Evolutionary conservation across 73 alveolate genomes (phyloP).

Genomic region (Diophrys sp.): DNA sequence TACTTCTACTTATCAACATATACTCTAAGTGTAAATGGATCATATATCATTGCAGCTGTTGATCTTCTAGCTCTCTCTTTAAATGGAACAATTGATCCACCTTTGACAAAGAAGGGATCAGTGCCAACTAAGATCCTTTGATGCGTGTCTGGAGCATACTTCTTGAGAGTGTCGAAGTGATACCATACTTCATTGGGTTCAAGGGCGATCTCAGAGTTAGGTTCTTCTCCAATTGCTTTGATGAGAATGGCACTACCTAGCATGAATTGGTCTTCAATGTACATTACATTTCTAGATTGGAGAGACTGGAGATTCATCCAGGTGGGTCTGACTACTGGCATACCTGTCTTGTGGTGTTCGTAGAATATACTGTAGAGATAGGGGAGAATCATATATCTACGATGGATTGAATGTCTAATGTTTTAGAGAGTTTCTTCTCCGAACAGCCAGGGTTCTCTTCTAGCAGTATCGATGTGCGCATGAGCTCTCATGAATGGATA

Average conservation of each 20-base stretch:
- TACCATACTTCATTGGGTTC: neutral
- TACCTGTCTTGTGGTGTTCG: conserved; percentile 21
- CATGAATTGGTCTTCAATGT: conserved; percentile 36
- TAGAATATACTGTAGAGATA: conserved; percentile 60
- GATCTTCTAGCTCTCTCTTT: conserved; percentile 16
- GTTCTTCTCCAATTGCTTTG: conserved; percentile 7
- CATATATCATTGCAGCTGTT: conserved; percentile 25
- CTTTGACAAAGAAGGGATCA: conserved; percentile 49
- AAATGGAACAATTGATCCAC: conserved; percentile 45
- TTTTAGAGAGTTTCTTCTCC: conserved; percentile 7
- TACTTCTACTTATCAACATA: conserved; percentile 38
- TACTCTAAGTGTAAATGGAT: conserved; percentile 21
- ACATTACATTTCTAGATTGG: neutral
- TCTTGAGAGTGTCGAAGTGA: neutral
- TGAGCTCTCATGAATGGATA: conserved; percentile 64
- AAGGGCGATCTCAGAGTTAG: conserved; percentile 10
- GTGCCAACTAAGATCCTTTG: conserved; percentile 6
- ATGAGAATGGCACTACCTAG: conserved; percentile 38
- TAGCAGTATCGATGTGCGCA: conserved; percentile 20
- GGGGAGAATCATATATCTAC: conserved; percentile 71
- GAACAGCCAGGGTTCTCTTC: conserved; percentile 95
- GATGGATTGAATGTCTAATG: conserved; percentile 25
- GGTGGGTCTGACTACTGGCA: conserved; percentile 52
- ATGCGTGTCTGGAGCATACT: neutral
- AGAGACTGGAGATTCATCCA: neutral